Conservation (phyloP, 805 yeast species). For the Tetrapisispora pingtungensis region DNA sequence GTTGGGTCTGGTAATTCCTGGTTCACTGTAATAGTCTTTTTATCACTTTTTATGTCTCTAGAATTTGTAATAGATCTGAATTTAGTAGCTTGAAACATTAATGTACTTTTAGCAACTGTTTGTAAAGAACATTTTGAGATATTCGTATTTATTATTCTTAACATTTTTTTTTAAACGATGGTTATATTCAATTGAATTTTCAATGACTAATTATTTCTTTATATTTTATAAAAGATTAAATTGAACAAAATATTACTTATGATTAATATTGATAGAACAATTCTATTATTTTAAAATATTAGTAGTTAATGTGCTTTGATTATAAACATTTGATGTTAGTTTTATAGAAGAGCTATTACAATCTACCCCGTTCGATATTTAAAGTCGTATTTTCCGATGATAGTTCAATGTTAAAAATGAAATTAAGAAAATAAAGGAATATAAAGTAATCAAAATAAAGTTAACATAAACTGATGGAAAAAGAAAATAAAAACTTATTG, state of each 20-base stretch:
- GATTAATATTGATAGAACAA: too few relatives aligned
- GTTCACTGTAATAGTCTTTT: conserved; percentile 52
- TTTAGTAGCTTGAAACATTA: conserved; percentile 5
- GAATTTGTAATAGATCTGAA: neutral
- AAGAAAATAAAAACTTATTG: too few relatives aligned
- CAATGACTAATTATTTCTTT: too few relatives aligned
- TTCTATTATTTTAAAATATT: too few relatives aligned
- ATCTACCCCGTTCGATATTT: neutral
- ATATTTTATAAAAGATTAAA: too few relatives aligned
- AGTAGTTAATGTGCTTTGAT: too few relatives aligned
- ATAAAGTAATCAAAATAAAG: too few relatives aligned
- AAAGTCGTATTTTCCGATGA: neutral
- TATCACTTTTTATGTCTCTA: conserved; percentile 10
- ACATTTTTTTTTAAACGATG: neutral
- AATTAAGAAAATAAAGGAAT: neutral
- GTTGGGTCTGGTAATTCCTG: conserved; percentile 76
- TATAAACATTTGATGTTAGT: too few relatives aligned
- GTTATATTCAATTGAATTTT: neutral
- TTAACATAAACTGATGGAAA: too few relatives aligned
- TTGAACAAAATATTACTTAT: too few relatives aligned
- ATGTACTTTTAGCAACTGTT: neutral
- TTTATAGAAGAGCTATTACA: too few relatives aligned
- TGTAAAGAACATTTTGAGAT: neutral
- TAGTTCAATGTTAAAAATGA: too few relatives aligned
- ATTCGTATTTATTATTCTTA: neutral